phyloP scores from a whole-genome alignment of 2,329 filamentous ascomycete genomes.

The Arthroderma uncinatum region DNA sequence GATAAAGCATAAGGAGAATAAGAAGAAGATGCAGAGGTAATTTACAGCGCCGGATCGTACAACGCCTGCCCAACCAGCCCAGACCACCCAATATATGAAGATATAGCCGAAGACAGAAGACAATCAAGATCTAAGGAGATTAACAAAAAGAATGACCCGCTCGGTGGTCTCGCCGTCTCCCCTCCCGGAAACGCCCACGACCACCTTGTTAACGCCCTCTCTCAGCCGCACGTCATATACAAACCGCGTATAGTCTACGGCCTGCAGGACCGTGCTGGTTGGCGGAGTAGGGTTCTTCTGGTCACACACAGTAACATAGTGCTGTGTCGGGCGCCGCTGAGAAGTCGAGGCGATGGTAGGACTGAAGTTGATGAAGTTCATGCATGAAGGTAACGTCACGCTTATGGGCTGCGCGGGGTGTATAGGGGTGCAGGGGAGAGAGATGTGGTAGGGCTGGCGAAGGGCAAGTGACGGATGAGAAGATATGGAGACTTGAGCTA shows the following conservation, averaged over 20 bases:
- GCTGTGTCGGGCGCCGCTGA: constrained; percentile 59
- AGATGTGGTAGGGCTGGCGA: constrained; percentile 49
- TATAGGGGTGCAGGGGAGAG: constrained; percentile 53
- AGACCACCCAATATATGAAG: no score
- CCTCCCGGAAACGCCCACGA: constrained; percentile 59
- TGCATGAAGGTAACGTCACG: constrained; percentile 53
- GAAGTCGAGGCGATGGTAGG: constrained; percentile 54
- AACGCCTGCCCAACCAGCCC: no score
- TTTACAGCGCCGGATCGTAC: no score
- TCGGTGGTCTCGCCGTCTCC: constrained; percentile 49
- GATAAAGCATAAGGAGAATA: no score
- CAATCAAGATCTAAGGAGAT: constrained; percentile 43
- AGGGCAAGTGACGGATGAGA: constrained; percentile 55
- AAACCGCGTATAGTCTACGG: constrained; percentile 45
- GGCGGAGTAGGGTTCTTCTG: constrained; percentile 45
- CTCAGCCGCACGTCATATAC: constrained; percentile 63
- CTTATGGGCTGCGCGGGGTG: constrained; percentile 62
- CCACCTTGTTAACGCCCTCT: constrained; percentile 65
- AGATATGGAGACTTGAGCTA: constrained; percentile 54
- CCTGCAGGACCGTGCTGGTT: constrained; percentile 44
- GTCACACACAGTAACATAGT: constrained; percentile 63
- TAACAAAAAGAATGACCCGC: constrained; percentile 63
- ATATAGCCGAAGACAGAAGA: background rate
- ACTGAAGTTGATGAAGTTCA: constrained; percentile 60
- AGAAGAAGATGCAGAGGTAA: no score